Percentiles rank a stretch among this genome's conserved stretches.
phyloP scores from a whole-genome alignment of 2,329 filamentous ascomycete genomes.

The Colletotrichum sojae region DNA sequence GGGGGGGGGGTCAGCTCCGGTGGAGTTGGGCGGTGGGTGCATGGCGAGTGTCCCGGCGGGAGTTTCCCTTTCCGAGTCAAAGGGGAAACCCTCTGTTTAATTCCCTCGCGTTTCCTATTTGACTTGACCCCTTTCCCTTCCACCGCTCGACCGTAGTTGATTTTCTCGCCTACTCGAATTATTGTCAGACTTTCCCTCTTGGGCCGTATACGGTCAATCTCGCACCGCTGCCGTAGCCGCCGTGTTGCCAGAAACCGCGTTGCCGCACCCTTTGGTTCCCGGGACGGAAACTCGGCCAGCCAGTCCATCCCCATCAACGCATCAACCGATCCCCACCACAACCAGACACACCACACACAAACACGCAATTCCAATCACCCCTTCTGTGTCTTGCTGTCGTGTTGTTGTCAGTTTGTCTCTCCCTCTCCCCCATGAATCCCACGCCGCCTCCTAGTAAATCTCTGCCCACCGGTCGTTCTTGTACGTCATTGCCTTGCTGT shows the following conservation, averaged over 20 bases:
- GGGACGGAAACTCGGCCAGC: neutral
- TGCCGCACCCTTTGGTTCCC: slow-evolving; percentile 6
- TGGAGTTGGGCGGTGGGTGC: slow-evolving; percentile 29
- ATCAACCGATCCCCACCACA: slow-evolving; percentile 5
- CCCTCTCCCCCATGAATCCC: slow-evolving; percentile 25
- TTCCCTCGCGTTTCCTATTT: slow-evolving; percentile 36
- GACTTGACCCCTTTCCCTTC: slow-evolving; percentile 26
- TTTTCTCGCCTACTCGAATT: neutral
- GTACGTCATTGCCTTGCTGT: slow-evolving; percentile 19
- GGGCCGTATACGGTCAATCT: neutral
- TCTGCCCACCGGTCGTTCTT: slow-evolving; percentile 19
- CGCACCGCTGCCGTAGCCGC: slow-evolving; percentile 1
- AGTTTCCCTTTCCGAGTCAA: slow-evolving; percentile 19
- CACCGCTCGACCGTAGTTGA: slow-evolving; percentile 7
- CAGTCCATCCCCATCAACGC: neutral
- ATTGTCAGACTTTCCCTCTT: slow-evolving; percentile 13
- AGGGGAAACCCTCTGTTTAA: slow-evolving; percentile 24
- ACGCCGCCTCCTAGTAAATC: slow-evolving; percentile 15
- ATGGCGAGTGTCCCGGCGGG: slow-evolving; percentile 10
- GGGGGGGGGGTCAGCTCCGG: slow-evolving; percentile 4
- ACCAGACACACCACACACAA: slow-evolving; percentile 7
- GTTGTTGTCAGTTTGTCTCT: neutral
- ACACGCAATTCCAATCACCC: neutral
- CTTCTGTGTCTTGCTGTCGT: too few relatives aligned
- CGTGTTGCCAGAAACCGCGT: slow-evolving; percentile 1